A percentile compares a stretch with the other conserved stretches of the same genome.
These are phyloP conservation scores for Saturnispora dispora DNA, from an alignment of 805 yeast genomes.

Conservation along the genomic window DNA sequence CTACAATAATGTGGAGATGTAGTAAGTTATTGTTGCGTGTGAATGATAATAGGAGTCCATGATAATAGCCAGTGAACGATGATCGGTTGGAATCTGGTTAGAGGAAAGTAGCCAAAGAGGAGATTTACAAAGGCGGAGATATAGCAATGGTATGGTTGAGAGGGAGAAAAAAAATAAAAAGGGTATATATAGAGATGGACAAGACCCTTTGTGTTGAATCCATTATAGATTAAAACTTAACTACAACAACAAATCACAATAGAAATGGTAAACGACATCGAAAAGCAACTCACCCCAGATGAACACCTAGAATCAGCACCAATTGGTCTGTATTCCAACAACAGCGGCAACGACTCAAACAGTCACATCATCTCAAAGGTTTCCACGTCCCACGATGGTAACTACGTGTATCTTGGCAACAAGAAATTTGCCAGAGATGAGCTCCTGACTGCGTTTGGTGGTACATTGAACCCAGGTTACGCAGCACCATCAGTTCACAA, in stretches of 20 bases:
- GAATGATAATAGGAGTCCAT: neutral
- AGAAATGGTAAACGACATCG: conserved; percentile 14
- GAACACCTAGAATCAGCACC: conserved; percentile 19
- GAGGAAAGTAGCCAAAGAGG: neutral
- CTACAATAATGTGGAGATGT: neutral
- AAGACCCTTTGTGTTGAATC: neutral
- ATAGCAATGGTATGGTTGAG: neutral
- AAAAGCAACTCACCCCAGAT: conserved; percentile 15
- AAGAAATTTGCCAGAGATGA: conserved; percentile 58
- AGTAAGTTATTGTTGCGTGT: neutral
- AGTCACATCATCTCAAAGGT: conserved; percentile 16
- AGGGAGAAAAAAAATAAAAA: neutral
- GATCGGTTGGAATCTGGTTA: neutral
- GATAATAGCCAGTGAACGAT: neutral
- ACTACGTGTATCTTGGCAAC: conserved; percentile 62
- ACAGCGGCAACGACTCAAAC: conserved; percentile 3
- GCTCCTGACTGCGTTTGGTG: conserved; percentile 65
- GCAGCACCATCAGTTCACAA: conserved; percentile 46
- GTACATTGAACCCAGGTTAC: conserved; percentile 68
- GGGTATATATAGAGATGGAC: neutral
- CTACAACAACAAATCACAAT: neutral
- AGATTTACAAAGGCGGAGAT: neutral
- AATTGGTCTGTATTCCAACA: conserved; percentile 15
- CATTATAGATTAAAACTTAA: no score
- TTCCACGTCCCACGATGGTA: conserved; percentile 48